phyloP scores from a whole-genome alignment of 352 stramenopile genomes.

The Globisporangium lucens region DNA sequence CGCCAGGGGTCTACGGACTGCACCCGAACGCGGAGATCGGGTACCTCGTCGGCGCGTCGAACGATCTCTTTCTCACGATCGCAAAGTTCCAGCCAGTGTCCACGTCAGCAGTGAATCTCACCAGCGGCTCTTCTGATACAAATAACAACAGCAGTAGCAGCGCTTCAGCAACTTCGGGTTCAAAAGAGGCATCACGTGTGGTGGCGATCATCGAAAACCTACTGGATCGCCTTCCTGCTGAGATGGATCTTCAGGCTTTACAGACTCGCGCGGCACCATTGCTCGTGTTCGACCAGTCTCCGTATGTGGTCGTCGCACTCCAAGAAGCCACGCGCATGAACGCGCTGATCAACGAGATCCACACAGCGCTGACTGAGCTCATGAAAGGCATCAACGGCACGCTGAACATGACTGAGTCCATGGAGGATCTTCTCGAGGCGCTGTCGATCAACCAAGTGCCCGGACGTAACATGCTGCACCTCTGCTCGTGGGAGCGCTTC shows the following conservation, averaged over 20 bases:
- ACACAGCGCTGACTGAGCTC: constrained; percentile 57
- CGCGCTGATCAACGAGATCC: constrained; percentile 57
- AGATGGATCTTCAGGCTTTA: constrained; percentile 56
- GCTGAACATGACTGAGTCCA: constrained; percentile 86
- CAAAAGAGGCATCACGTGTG: constrained; percentile 32
- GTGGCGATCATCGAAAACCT: constrained; percentile 53
- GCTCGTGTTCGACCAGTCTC: constrained; percentile 56
- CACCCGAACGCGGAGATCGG: constrained; percentile 82
- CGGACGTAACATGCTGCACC: constrained; percentile 64
- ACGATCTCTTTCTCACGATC: constrained; percentile 87
- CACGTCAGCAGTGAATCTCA: constrained; percentile 2
- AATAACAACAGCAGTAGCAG: constrained; percentile 1
- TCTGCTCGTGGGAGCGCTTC: constrained; percentile 72
- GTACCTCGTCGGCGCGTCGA: constrained; percentile 70
- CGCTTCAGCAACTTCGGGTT: constrained; percentile 7
- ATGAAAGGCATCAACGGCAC: constrained; percentile 81
- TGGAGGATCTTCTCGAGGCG: constrained; percentile 83
- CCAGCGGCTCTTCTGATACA: neutral
- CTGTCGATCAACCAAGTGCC: constrained; percentile 75
- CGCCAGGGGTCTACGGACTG: constrained; percentile 64
- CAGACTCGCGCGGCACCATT: constrained; percentile 53
- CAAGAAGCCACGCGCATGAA: constrained; percentile 82
- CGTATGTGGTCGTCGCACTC: constrained; percentile 82
- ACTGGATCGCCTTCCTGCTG: constrained; percentile 50
- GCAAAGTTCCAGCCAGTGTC: constrained; percentile 81